Evolutionary conservation across 108 stramenopile species (phyloP).

Genomic region (Pseudonitzschia delicatissima): DNA sequence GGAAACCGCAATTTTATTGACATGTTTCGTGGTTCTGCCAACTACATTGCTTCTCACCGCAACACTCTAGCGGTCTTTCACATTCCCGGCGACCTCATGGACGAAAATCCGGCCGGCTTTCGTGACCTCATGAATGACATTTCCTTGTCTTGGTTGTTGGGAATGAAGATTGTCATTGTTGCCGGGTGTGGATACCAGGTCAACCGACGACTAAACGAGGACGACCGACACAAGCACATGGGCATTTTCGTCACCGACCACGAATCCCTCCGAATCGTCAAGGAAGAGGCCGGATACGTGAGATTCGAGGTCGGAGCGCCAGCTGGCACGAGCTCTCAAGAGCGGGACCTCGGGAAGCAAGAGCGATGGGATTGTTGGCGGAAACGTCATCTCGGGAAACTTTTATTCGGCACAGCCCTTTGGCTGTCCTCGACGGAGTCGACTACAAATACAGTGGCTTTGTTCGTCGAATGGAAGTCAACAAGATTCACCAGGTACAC

Average conservation of each 20-base stretch:
- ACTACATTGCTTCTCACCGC: conserved; percentile 94
- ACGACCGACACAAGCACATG: conserved; percentile 38
- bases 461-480: conserved; percentile 84
- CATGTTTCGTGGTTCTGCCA: conserved; percentile 92
- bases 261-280: conserved; percentile 78
- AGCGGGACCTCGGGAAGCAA: conserved; percentile 28
- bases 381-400: conserved; percentile 85
- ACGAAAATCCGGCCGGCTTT: conserved; percentile 52
- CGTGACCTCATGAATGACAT: conserved; percentile 90
- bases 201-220: conserved; percentile 48
- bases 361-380: conserved; percentile 33
- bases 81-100: conserved; percentile 79
- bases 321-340: conserved; percentile 79
- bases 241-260: conserved; percentile 83
- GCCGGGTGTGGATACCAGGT: conserved; percentile 75
- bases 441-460: conserved; percentile 88
- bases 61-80: conserved; percentile 87
- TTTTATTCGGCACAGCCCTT: conserved; percentile 88
- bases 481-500: conserved; percentile 81
- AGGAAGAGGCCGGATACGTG: conserved; percentile 95
- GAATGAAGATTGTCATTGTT: conserved; percentile 86
- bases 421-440: conserved; percentile 77
- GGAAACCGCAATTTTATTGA: conserved; percentile 65
- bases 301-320: conserved; percentile 93
- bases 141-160: conserved; percentile 87